Conservation (phyloP, 2,329 filamentous ascomycete species). For the Cercospora canescens region DNA sequence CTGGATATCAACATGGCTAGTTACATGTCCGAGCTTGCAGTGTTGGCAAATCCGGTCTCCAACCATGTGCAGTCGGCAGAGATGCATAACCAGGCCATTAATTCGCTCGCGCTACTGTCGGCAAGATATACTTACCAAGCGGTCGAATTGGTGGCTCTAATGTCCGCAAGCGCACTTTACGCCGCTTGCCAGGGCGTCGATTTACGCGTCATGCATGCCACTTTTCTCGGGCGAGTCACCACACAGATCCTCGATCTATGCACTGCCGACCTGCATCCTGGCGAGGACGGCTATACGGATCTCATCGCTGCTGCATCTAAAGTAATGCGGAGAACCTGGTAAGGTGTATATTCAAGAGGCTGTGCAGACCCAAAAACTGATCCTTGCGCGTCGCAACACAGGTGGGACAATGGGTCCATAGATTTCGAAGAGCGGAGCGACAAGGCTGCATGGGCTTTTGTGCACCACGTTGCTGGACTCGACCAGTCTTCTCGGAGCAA, state of each 20-base stretch:
- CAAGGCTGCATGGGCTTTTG: not conserved
- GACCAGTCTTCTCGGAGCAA: not conserved
- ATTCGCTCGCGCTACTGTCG: constrained; percentile 56
- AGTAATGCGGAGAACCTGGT: not conserved
- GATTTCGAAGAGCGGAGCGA: not conserved
- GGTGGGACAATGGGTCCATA: not conserved
- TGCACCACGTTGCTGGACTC: not conserved
- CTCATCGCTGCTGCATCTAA: not conserved
- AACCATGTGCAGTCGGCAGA: constrained; percentile 66
- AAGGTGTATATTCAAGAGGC: not conserved
- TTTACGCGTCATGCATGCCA: constrained; percentile 23
- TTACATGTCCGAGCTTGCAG: constrained; percentile 51
- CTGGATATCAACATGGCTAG: constrained; percentile 66
- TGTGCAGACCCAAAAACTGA: not conserved
- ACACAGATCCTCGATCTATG: not conserved
- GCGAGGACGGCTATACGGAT: not conserved
- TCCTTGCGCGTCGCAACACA: not conserved
- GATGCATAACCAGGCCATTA: constrained; percentile 67
- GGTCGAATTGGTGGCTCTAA: constrained; percentile 26
- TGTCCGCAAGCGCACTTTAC: constrained; percentile 26
- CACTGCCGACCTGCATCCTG: not conserved
- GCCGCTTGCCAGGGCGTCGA: constrained; percentile 31
- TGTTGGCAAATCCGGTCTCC: constrained; percentile 61
- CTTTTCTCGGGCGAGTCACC: constrained; percentile 13
- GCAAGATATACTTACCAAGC: constrained; percentile 29